Evolutionary conservation across 352 stramenopile genomes (phyloP).

Genomic region (Phytophthora podocarpi): DNA sequence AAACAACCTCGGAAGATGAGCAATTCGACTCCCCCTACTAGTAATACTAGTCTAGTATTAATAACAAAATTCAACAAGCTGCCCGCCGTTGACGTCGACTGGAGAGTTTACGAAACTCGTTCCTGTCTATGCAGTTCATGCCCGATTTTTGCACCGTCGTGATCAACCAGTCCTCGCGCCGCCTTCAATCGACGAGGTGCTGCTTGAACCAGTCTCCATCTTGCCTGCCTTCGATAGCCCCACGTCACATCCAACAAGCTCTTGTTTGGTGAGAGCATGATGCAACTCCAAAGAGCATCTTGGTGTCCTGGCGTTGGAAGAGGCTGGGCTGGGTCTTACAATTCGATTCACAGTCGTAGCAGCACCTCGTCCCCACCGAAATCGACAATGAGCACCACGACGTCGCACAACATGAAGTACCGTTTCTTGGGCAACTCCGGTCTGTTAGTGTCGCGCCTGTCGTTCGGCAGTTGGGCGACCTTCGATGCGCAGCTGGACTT

Average conservation of each 20-base stretch:
- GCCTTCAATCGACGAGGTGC: constrained; percentile 45
- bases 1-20: too few species aligned
- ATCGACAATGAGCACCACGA: constrained; percentile 9
- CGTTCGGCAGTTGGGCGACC: constrained; percentile 58
- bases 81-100: constrained; percentile 3
- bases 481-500: constrained; percentile 58
- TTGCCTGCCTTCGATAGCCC: not conserved
- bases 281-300: constrained; percentile 15
- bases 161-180: constrained; percentile 30
- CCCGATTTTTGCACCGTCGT: constrained; percentile 12
- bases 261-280: constrained; percentile 17
- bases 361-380: not conserved
- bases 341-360: constrained; percentile 10
- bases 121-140: constrained; percentile 25
- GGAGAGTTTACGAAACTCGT: constrained; percentile 6
- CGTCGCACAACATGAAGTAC: constrained; percentile 64
- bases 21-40: too few species aligned
- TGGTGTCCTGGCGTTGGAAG: constrained; percentile 20
- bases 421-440: constrained; percentile 58
- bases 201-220: constrained; percentile 19
- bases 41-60: too few species aligned
- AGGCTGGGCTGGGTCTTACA: constrained; percentile 4
- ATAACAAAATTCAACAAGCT: too few species aligned
- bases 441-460: constrained; percentile 55
- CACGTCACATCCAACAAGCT: constrained; percentile 11